These are phyloP conservation scores for Coemansia brasiliensis DNA, from an alignment of 192 early-diverging fungal genomes.

Conservation along the genomic window DNA sequence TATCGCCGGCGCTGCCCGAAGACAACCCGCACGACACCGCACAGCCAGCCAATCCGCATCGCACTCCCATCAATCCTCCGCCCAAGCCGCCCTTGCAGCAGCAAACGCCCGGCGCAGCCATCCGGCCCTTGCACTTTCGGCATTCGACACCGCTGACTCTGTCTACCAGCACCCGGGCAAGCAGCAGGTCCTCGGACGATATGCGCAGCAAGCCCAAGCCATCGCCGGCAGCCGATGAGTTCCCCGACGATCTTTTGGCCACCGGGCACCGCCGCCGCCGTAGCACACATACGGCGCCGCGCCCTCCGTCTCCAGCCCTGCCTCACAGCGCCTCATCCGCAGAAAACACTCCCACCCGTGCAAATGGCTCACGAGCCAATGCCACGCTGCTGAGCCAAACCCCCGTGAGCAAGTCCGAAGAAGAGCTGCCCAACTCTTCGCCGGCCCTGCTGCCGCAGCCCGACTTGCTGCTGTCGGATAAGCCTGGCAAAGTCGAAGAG, in stretches of 20 bases:
- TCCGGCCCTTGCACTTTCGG: slow-evolving; percentile 9
- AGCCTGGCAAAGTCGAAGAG: slow-evolving; percentile 1
- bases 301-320: too few species aligned
- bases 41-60: not conserved
- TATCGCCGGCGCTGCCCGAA: slow-evolving; percentile 12
- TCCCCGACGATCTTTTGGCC: not conserved
- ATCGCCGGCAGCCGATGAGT: not conserved
- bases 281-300: not conserved
- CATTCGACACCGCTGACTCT: slow-evolving; percentile 9
- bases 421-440: not conserved
- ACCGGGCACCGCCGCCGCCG: slow-evolving; percentile 4
- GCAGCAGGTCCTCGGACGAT: slow-evolving; percentile 5
- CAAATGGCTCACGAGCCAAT: too few species aligned
- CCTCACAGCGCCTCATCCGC: too few species aligned
- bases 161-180: not conserved
- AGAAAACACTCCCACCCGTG: too few species aligned
- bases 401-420: too few species aligned
- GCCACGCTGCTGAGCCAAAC: too few species aligned
- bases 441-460: not conserved
- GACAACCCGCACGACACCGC: not conserved
- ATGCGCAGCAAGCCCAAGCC: not conserved
- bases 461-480: not conserved
- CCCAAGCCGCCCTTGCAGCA: not conserved
- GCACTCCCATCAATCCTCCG: not conserved
- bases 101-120: not conserved